These are phyloP conservation scores for Fonsecaea multimorphosa DNA, from an alignment of 2,329 filamentous ascomycete species.

Conservation along the genomic window DNA sequence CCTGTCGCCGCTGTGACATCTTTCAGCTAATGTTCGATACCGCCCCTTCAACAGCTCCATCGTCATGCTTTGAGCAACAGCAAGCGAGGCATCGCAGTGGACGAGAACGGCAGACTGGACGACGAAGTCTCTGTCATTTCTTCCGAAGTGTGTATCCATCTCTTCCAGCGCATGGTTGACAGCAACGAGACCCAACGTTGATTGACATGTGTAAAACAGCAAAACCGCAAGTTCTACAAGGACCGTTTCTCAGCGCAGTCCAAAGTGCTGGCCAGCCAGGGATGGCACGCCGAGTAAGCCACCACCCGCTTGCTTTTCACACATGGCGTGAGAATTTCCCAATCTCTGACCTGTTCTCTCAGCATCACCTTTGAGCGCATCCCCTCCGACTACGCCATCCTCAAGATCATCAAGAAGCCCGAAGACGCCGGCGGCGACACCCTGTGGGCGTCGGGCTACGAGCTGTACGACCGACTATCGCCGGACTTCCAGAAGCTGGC, in stretches of 20 bases:
- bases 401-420: conserved; percentile 63
- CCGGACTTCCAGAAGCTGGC: conserved; percentile 56
- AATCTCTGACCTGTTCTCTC: not conserved
- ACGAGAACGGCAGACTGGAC: conserved; percentile 54
- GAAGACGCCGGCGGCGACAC: conserved; percentile 61
- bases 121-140: conserved; percentile 59
- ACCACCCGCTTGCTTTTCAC: conserved; percentile 33
- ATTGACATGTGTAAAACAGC: conserved; percentile 12
- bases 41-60: conserved; percentile 42
- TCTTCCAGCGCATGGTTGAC: too few relatives aligned
- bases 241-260: conserved; percentile 41
- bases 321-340: not conserved
- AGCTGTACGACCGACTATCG: conserved; percentile 67
- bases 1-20: not conserved
- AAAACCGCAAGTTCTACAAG: conserved; percentile 46
- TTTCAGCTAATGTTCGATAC: conserved; percentile 1
- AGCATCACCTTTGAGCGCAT: conserved; percentile 67
- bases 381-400: conserved; percentile 67
- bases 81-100: conserved; percentile 52
- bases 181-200: not conserved
- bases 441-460: conserved; percentile 71
- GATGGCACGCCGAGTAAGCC: conserved; percentile 56
- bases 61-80: conserved; percentile 58
- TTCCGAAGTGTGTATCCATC: conserved; percentile 44
- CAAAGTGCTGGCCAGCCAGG: conserved; percentile 45